Evolutionary conservation across 2,329 filamentous ascomycete species (phyloP).

Genomic region (Diaporthe australafricana): DNA sequence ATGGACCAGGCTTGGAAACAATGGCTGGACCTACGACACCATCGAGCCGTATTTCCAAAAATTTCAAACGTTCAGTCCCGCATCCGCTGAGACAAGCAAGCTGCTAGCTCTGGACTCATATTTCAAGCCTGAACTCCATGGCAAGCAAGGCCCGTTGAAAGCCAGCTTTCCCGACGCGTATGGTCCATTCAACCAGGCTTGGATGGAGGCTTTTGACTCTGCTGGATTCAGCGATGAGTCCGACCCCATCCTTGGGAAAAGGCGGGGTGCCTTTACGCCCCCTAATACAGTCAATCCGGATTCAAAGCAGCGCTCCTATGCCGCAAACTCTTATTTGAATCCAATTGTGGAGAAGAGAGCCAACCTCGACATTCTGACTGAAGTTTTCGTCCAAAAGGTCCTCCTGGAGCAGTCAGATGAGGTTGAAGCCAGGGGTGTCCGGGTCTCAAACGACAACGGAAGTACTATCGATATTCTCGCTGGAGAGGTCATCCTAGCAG

Average conservation of each 20-base stretch:
- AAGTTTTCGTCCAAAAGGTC: too few relatives aligned
- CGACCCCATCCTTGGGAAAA: neutral
- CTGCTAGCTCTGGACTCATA: neutral
- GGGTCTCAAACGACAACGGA: too few relatives aligned
- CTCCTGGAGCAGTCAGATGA: too few relatives aligned
- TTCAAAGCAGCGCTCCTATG: neutral
- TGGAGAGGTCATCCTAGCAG: slow-evolving; percentile 55
- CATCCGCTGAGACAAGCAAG: neutral
- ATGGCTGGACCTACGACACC: neutral
- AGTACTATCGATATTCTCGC: too few relatives aligned
- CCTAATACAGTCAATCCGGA: neutral
- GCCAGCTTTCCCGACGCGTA: neutral
- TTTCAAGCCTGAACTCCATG: neutral
- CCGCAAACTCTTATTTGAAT: neutral
- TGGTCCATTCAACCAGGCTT: neutral
- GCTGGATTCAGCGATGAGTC: neutral
- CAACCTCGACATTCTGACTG: neutral
- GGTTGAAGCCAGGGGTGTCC: neutral
- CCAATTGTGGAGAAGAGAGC: neutral
- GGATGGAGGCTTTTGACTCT: neutral
- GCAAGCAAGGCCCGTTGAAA: neutral
- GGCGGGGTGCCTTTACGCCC: neutral
- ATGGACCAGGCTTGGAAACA: neutral
- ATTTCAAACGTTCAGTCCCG: neutral
- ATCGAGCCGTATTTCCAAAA: neutral